A percentile compares a stretch with the other conserved stretches of the same genome.
Evolutionary conservation across 1,284 basidiomycete genomes (phyloP).

Genomic region (Cystobasidium slooffiae): DNA sequence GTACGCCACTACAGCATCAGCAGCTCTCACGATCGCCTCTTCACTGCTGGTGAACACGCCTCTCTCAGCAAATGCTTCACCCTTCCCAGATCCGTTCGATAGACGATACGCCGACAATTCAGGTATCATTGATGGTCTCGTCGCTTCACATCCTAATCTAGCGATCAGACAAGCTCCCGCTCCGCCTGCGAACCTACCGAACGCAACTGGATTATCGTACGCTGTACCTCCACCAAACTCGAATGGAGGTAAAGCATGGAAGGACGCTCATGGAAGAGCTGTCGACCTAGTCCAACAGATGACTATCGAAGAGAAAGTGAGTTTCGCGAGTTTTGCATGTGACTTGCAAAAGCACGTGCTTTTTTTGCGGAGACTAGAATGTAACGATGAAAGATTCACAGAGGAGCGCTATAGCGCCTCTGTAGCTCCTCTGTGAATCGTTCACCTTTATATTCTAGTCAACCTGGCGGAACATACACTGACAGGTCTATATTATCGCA

Average conservation of each 20-base stretch:
- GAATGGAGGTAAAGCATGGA: slow-evolving; percentile 51
- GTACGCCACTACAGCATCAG: neutral
- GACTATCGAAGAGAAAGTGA: slow-evolving; percentile 60
- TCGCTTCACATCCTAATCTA: neutral
- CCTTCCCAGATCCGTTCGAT: slow-evolving; percentile 25
- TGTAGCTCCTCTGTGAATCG: no score
- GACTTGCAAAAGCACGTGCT: neutral
- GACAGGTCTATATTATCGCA: neutral
- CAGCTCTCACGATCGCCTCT: slow-evolving; percentile 8
- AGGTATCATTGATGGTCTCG: neutral
- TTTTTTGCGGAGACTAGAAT: no score
- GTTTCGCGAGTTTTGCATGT: neutral
- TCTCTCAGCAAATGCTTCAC: neutral
- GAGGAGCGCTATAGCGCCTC: no score
- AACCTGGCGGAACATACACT: neutral
- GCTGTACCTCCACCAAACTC: slow-evolving; percentile 41
- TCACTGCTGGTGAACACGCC: neutral
- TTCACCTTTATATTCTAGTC: neutral
- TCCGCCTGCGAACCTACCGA: slow-evolving; percentile 24
- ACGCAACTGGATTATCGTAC: slow-evolving; percentile 28
- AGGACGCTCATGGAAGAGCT: slow-evolving; percentile 56
- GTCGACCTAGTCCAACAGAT: slow-evolving; percentile 57
- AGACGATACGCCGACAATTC: slow-evolving; percentile 13
- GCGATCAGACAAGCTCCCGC: slow-evolving; percentile 7
- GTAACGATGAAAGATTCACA: no score